phyloP scores from a whole-genome alignment of 805 yeast species.

The Pichia heedii region DNA sequence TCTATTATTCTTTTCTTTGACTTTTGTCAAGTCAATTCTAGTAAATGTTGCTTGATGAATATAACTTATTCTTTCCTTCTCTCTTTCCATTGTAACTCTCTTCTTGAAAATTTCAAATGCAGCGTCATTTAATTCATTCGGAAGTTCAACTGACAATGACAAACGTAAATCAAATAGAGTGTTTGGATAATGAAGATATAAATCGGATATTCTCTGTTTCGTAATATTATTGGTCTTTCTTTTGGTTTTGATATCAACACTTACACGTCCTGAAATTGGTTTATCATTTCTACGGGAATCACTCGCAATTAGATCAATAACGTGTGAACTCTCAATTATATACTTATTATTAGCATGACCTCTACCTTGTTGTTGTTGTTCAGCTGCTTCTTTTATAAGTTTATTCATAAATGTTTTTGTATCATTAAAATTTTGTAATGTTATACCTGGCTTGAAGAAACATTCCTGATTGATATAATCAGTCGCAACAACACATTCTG shows the following conservation, averaged over 20 bases:
- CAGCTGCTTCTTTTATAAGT: constrained; percentile 30
- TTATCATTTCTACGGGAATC: constrained; percentile 55
- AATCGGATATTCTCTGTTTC: constrained; percentile 65
- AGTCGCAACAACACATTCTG: constrained; percentile 49
- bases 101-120: constrained; percentile 45
- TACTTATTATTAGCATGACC: constrained; percentile 33
- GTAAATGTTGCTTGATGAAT: constrained; percentile 69
- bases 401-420: constrained; percentile 46
- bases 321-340: constrained; percentile 50
- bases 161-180: constrained; percentile 69
- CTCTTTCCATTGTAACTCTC: constrained; percentile 45
- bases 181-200: constrained; percentile 67
- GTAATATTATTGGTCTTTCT: constrained; percentile 60
- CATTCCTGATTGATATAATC: constrained; percentile 47
- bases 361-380: constrained; percentile 10
- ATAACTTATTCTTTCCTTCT: constrained; percentile 65
- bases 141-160: constrained; percentile 70
- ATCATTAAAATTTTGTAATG: constrained; percentile 51
- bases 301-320: constrained; percentile 54
- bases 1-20: constrained; percentile 26
- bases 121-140: constrained; percentile 45
- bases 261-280: constrained; percentile 56
- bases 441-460: constrained; percentile 56
- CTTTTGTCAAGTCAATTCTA: constrained; percentile 63
- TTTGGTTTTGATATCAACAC: constrained; percentile 60